Conservation (phyloP, 2,329 filamentous ascomycete species). For the Aspergillus amoenus region DNA sequence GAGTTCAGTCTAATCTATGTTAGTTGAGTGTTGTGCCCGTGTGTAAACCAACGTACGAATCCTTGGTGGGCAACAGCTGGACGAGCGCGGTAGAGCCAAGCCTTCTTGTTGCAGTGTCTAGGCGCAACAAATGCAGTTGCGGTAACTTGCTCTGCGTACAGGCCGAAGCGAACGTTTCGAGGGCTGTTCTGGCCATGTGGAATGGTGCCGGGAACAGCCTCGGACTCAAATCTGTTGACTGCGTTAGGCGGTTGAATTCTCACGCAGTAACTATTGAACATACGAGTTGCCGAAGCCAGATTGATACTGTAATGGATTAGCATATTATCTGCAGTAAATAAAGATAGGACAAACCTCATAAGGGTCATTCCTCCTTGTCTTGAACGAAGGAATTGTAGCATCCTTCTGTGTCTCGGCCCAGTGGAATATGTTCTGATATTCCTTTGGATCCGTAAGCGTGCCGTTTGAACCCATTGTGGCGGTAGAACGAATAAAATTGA, state of each 20-base stretch:
- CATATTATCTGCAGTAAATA: neutral
- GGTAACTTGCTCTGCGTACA: conserved; percentile 50
- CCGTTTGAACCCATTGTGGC: conserved; percentile 27
- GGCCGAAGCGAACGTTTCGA: conserved; percentile 36
- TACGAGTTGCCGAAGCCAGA: conserved; percentile 55
- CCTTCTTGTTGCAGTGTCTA: conserved; percentile 56
- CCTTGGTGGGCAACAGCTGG: conserved; percentile 57
- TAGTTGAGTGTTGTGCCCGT: neutral
- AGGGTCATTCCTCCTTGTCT: conserved; percentile 54
- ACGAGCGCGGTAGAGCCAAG: conserved; percentile 59
- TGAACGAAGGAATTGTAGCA: conserved; percentile 55
- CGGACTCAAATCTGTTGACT: conserved; percentile 33
- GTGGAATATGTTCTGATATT: conserved; percentile 55
- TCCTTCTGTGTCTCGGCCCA: conserved; percentile 63
- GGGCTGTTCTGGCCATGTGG: conserved; percentile 40
- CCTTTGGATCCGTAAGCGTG: conserved; percentile 29
- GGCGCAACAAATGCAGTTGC: conserved; percentile 61
- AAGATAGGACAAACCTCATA: conserved; percentile 43
- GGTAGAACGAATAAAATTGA: neutral
- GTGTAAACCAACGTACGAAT: conserved; percentile 37
- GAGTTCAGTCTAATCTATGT: conserved; percentile 45
- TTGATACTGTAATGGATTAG: conserved; percentile 48
- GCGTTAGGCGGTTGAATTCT: conserved; percentile 28
- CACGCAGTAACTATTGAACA: conserved; percentile 20
- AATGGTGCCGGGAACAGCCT: conserved; percentile 40